phyloP scores from a whole-genome alignment of 2,329 filamentous ascomycete genomes.

The Ceratocystiopsis sp. region DNA sequence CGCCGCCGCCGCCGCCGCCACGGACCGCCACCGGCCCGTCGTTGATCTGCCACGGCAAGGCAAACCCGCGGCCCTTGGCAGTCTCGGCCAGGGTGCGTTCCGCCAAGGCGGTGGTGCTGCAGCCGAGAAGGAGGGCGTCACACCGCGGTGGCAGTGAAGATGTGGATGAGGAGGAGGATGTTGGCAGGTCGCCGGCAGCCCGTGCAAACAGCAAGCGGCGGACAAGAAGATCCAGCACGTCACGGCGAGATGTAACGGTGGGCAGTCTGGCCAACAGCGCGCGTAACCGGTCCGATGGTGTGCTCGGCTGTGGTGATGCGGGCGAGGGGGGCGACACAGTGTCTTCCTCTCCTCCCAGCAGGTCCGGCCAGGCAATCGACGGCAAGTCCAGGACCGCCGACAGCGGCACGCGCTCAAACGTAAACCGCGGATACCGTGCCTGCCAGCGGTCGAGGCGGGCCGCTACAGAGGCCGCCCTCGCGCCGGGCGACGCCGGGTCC shows the following conservation, averaged over 20 bases:
- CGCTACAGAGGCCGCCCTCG: background rate
- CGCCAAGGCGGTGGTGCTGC: constrained; percentile 76
- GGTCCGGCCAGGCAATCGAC: constrained; percentile 35
- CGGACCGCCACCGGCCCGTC: constrained; percentile 38
- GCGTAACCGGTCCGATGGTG: constrained; percentile 25
- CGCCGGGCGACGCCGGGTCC: background rate
- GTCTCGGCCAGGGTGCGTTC: constrained; percentile 75
- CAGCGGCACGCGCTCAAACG: constrained; percentile 47
- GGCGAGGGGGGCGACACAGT: no score
- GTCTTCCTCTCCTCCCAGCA: constrained; percentile 15
- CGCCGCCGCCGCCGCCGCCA: background rate
- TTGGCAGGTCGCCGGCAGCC: constrained; percentile 35
- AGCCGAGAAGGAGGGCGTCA: constrained; percentile 60
- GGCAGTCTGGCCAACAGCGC: constrained; percentile 42
- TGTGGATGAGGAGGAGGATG: background rate
- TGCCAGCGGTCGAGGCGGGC: constrained; percentile 35
- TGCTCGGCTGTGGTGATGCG: background rate
- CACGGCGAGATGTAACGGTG: constrained; percentile 58
- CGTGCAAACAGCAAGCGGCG: constrained; percentile 53
- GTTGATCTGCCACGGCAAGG: constrained; percentile 63
- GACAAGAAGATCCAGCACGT: constrained; percentile 54
- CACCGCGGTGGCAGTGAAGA: constrained; percentile 21
- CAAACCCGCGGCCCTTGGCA: constrained; percentile 76
- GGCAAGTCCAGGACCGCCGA: constrained; percentile 37
- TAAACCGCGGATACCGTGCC: constrained; percentile 46